Base-by-base conservation (phyloP, 805 yeast genomes). In the Saccharomycopsis vini region DNA sequence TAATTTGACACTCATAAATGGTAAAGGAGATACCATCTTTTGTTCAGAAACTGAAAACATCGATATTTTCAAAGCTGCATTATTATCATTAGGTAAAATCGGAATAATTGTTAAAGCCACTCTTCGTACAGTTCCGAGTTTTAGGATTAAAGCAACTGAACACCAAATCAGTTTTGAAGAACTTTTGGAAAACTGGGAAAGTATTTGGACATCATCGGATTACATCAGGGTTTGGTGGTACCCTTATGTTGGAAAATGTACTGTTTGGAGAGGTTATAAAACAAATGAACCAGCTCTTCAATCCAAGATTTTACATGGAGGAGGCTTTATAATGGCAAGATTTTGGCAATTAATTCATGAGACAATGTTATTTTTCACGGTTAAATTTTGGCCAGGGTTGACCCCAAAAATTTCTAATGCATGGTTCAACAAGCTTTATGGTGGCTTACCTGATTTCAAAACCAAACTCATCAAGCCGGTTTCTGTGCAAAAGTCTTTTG, bases 201-300 rank as follows among this genome's bases (percentile, higher is more conserved):
- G 69, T 12, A 62, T 90, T 36, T 90, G 97, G 95, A 75, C 84
- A 3, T 78, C 86, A 38, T 73, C 87, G n/a, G 98, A 90, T 63
- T 90, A 78, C 57, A 81, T 88, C 37, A 76, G 97, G 51, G 76
- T 88, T 40, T 90, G 97, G 97, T 92, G 97, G 97, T 92, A 83
- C 62, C 97, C 98, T 1, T 92, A 90, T 61, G 71, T 92, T 15
- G 75, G 77, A 41, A 81, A 81, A 56, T 85, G 95, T 67, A 78
- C 88, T 26, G 67, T 88, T 39, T 90, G 97, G 97, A 75, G 94
- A 57, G 97, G 95, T 31, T 65, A 75, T 20, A 86, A 86, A 58
- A 76, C 95, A 1, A 84, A 81, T 30, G 33, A 36, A n/a, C 28
- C 38, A 4, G 20, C 34, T 4, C 3, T 24, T 13, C n/a, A 10